Evolutionary conservation across 768 basidiomycete species (phyloP).

Genomic region (Leccinum obscurum): DNA sequence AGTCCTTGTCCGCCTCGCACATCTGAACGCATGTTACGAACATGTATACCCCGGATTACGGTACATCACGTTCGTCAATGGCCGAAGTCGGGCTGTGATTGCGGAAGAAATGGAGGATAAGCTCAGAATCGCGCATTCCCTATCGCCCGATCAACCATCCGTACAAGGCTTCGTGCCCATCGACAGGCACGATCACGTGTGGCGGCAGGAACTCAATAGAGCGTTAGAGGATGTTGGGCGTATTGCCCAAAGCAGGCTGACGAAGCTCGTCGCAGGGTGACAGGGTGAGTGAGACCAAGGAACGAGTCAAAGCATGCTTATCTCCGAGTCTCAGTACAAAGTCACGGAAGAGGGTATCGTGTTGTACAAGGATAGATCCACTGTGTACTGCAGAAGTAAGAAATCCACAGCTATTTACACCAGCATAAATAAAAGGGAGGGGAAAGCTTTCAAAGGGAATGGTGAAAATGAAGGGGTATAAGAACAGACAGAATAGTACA

Average conservation of each 20-base stretch:
- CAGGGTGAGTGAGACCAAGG: conserved; percentile 2
- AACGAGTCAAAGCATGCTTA: background rate
- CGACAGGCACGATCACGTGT: conserved; percentile 43
- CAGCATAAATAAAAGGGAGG: conserved; percentile 3
- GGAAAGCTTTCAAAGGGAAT: background rate
- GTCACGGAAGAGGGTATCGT: conserved; percentile 8
- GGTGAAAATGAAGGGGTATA: conserved; percentile 8
- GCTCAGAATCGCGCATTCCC: conserved; percentile 52
- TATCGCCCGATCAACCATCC: conserved; percentile 39
- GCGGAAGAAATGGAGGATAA: conserved; percentile 78
- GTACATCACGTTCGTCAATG: conserved; percentile 93
- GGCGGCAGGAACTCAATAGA: conserved; percentile 68
- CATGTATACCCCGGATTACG: conserved; percentile 68
- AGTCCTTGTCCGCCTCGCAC: conserved; percentile 67
- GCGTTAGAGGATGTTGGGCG: conserved; percentile 71
- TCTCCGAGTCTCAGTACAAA: background rate
- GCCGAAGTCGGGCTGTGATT: conserved; percentile 68
- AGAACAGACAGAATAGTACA: conserved; percentile 21
- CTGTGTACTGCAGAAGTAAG: background rate
- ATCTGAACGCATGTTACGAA: conserved; percentile 82
- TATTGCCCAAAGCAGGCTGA: conserved; percentile 74
- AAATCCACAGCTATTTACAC: conserved; percentile 15
- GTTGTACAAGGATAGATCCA: conserved; percentile 17
- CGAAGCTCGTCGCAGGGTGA: conserved; percentile 23
- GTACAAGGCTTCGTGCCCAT: conserved; percentile 40